phyloP scores from a whole-genome alignment of 2,329 filamentous ascomycete genomes.

The Pseudopyrenochaeta lycopersici region DNA sequence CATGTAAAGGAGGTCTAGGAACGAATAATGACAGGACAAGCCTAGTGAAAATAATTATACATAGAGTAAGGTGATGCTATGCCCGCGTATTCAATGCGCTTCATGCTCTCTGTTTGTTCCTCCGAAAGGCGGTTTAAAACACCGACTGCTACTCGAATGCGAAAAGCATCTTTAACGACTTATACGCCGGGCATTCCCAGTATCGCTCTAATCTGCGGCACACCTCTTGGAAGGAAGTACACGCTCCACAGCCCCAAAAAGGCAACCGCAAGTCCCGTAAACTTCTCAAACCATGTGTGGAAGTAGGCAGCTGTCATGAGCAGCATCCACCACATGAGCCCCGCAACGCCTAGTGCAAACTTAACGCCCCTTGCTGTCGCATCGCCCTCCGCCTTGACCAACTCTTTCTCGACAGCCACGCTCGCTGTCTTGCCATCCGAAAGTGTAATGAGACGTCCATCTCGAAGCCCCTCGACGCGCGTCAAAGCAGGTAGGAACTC shows the following conservation, averaged over 20 bases:
- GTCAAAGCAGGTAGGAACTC: slow-evolving; percentile 75
- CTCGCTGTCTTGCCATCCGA: slow-evolving; percentile 68
- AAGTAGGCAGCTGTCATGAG: slow-evolving; percentile 99
- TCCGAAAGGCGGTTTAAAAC: background rate
- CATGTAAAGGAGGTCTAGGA: too few relatives aligned
- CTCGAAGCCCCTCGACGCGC: slow-evolving; percentile 56
- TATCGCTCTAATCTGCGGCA: slow-evolving; percentile 52
- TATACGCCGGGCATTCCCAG: slow-evolving; percentile 59
- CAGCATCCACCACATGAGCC: slow-evolving; percentile 90
- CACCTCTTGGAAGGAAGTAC: slow-evolving; percentile 59
- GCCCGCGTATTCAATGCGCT: background rate
- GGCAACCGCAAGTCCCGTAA: slow-evolving; percentile 60
- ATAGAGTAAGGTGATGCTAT: background rate
- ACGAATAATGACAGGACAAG: too few relatives aligned
- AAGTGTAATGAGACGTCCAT: slow-evolving; percentile 74
- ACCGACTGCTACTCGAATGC: too few relatives aligned
- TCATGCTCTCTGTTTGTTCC: background rate
- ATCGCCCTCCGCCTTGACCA: slow-evolving; percentile 50
- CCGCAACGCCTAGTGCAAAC: slow-evolving; percentile 66
- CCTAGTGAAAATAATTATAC: too few relatives aligned
- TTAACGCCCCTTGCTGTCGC: slow-evolving; percentile 63
- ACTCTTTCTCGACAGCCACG: slow-evolving; percentile 52
- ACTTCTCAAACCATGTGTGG: slow-evolving; percentile 98
- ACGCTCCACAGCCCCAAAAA: slow-evolving; percentile 55
- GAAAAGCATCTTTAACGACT: background rate